phyloP scores from a whole-genome alignment of 192 early-diverging fungal species.

The Umbelopsis vinacea region DNA sequence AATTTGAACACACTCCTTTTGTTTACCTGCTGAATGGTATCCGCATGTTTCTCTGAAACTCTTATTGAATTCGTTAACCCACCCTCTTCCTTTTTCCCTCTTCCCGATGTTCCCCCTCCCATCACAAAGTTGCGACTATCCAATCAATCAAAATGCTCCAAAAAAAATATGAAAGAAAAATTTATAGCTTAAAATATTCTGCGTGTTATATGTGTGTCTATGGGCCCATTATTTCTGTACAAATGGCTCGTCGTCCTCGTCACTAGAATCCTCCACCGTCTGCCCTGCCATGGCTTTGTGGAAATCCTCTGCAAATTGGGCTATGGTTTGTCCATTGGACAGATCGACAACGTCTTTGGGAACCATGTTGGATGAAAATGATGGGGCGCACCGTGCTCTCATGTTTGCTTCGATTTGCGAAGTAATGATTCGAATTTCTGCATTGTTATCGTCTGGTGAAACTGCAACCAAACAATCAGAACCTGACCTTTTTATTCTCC shows the following conservation, averaged over 20 bases:
- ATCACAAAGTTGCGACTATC: conserved; percentile 15
- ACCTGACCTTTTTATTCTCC: neutral
- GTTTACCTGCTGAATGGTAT: conserved; percentile 14
- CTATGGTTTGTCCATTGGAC: conserved; percentile 68
- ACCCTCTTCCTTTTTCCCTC: neutral
- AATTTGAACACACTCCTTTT: conserved; percentile 15
- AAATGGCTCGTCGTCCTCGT: neutral
- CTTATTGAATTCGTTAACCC: neutral
- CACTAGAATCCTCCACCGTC: neutral
- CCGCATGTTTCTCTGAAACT: conserved; percentile 1
- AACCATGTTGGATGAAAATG: conserved; percentile 67
- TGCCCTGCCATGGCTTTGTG: conserved; percentile 44
- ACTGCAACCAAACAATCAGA: conserved; percentile 10
- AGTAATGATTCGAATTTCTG: conserved; percentile 46
- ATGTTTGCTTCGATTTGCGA: conserved; percentile 45
- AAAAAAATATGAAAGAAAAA: conserved; percentile 12
- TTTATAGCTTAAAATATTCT: neutral
- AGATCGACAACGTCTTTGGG: conserved; percentile 78
- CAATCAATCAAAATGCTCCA: conserved; percentile 17
- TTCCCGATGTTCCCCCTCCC: neutral
- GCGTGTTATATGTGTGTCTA: neutral
- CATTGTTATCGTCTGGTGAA: conserved; percentile 25
- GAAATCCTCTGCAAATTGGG: conserved; percentile 73
- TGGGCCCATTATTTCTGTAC: conserved; percentile 1
- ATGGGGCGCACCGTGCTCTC: conserved; percentile 41